These are phyloP conservation scores for Neurospora sp. DNA, from an alignment of 495 filamentous ascomycete species.

Conservation along the genomic window DNA sequence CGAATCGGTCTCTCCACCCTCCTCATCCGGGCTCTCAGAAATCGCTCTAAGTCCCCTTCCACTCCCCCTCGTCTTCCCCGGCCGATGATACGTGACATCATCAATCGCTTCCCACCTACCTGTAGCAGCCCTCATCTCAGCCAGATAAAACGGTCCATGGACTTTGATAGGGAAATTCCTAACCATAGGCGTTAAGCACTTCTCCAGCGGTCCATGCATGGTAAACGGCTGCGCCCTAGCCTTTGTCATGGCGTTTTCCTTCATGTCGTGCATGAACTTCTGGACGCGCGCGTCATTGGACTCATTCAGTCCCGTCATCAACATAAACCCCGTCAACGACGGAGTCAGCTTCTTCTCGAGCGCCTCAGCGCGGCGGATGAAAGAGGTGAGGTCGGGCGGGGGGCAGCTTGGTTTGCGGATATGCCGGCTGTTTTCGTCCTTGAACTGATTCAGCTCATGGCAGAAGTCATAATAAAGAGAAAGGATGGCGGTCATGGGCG, in stretches of 20 bases:
- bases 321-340: background rate
- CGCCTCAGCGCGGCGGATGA: background rate
- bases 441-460: background rate
- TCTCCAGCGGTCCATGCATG: background rate
- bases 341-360: background rate
- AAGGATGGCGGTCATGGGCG: background rate
- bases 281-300: background rate
- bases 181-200: background rate
- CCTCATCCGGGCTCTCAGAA: background rate
- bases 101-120: background rate
- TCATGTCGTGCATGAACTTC: background rate
- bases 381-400: background rate
- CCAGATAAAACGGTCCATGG: background rate
- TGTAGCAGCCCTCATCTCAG: background rate
- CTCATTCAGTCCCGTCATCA: background rate
- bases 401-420: background rate
- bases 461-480: background rate
- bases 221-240: background rate
- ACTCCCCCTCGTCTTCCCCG: background rate
- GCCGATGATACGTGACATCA: background rate
- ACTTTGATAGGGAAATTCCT: background rate
- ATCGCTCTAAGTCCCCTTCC: background rate
- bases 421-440: background rate
- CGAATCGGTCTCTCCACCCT: background rate
- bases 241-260: background rate